A percentile compares a stretch with the other conserved stretches of the same genome.
Evolutionary conservation across 169 alveolate species (phyloP).

Genomic region (Blepharisma undulans): DNA sequence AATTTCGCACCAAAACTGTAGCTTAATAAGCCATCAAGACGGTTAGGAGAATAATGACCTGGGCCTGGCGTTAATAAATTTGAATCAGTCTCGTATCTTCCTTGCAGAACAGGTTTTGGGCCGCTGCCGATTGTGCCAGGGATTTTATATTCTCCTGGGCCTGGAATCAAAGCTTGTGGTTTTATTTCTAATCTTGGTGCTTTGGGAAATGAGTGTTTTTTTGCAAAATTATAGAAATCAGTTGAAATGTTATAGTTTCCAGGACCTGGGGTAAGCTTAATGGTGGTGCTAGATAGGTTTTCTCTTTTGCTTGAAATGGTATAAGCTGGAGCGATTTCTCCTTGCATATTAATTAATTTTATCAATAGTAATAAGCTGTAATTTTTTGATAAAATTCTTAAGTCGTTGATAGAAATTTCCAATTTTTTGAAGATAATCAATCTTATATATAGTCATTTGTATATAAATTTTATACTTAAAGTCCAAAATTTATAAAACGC

Average conservation of each 20-base stretch:
- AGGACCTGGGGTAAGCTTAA: background rate
- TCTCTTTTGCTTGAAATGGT: background rate
- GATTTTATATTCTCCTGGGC: background rate
- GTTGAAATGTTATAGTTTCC: background rate
- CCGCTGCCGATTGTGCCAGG: background rate
- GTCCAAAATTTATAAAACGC: too few relatives aligned
- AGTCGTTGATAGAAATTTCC: too few relatives aligned
- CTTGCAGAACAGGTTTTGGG: background rate
- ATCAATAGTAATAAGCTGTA: too few relatives aligned
- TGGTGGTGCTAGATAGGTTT: background rate
- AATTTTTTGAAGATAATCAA: too few relatives aligned
- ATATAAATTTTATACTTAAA: too few relatives aligned
- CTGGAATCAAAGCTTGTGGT: background rate
- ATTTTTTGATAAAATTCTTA: too few relatives aligned
- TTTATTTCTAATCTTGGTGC: background rate
- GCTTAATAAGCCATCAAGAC: background rate
- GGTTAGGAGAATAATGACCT: constrained; percentile 7
- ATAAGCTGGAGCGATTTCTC: background rate
- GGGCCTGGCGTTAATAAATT: constrained; percentile 6
- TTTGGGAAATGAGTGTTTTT: background rate
- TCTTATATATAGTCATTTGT: too few relatives aligned
- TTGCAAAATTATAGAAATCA: background rate
- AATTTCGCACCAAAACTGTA: background rate
- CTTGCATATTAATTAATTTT: background rate
- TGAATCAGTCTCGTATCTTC: background rate